phyloP scores from a whole-genome alignment of 768 basidiomycete genomes.

The Chlorophyllum brunneum region DNA sequence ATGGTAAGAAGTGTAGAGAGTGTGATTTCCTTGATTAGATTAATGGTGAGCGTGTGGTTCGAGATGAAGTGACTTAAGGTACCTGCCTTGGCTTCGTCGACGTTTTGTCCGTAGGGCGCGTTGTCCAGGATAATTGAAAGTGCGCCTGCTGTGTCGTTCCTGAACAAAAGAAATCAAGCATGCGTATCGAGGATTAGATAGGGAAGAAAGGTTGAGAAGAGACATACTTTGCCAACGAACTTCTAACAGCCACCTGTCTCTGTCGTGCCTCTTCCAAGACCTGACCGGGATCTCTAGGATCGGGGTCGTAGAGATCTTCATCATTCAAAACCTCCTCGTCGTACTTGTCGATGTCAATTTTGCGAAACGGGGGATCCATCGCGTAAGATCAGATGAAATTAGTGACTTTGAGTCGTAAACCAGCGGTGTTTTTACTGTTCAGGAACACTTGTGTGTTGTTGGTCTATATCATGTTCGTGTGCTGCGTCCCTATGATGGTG shows the following conservation, averaged over 20 bases:
- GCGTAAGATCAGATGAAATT: too few relatives aligned
- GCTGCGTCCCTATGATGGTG: not conserved
- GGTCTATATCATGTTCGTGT: not conserved
- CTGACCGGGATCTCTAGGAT: slow-evolving; percentile 73
- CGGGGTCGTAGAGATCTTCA: slow-evolving; percentile 81
- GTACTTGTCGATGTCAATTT: slow-evolving; percentile 90
- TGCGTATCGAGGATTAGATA: not conserved
- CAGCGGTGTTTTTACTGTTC: too few relatives aligned
- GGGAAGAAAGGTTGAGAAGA: not conserved
- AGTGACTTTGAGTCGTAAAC: too few relatives aligned
- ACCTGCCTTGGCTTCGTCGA: slow-evolving; percentile 86
- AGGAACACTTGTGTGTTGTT: not conserved
- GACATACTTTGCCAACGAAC: slow-evolving; percentile 68
- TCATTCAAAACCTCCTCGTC: slow-evolving; percentile 90
- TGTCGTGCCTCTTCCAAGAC: slow-evolving; percentile 75
- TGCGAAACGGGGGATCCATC: slow-evolving; percentile 69
- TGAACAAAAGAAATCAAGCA: slow-evolving; percentile 24
- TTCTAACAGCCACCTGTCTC: slow-evolving; percentile 68
- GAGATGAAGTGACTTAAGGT: not conserved
- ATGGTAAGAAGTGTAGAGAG: slow-evolving; percentile 81
- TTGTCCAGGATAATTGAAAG: slow-evolving; percentile 67
- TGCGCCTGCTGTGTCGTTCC: slow-evolving; percentile 76
- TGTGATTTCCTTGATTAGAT: slow-evolving; percentile 49
- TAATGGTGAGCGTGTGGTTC: not conserved
- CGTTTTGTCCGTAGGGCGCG: slow-evolving; percentile 84